Conservation (phyloP, 257 asterid genomes). For the Leptodermis oblonga region DNA sequence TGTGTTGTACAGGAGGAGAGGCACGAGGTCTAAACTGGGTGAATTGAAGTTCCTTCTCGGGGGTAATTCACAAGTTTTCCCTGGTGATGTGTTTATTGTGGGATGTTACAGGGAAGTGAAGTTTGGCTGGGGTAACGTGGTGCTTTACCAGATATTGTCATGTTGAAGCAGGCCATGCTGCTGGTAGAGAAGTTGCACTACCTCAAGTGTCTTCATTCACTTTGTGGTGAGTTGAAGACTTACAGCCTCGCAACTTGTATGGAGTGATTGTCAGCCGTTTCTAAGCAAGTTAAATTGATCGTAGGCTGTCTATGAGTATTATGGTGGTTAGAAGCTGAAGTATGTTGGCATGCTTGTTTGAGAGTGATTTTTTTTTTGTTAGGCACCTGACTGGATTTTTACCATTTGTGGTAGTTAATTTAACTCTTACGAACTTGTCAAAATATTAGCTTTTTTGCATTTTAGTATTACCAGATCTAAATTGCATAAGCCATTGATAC, state of each 20-base stretch:
- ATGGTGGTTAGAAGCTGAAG: background rate
- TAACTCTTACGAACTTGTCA: background rate
- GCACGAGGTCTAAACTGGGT: conserved; percentile 36
- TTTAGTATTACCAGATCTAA: background rate
- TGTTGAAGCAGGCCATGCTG: conserved; percentile 30
- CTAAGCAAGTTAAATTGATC: background rate
- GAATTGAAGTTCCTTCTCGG: conserved; percentile 39
- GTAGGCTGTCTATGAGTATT: background rate
- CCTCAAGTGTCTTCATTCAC: conserved; percentile 15
- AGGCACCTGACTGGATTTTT: background rate
- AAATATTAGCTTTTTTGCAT: background rate
- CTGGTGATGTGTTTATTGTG: conserved; percentile 34
- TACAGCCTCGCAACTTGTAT: conserved; percentile 13
- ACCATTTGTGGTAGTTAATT: background rate
- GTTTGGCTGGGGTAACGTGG: conserved; percentile 25
- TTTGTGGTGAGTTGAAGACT: conserved; percentile 28
- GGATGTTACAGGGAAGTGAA: conserved; percentile 32
- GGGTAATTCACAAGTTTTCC: conserved; percentile 25
- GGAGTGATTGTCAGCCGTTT: background rate
- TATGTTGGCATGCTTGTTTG: background rate
- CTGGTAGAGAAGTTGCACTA: conserved; percentile 22
- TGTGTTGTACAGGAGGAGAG: conserved; percentile 73
- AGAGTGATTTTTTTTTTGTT: background rate
- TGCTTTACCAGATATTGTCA: conserved; percentile 24
- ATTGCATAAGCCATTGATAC: background rate